Evolutionary conservation across 2,329 filamentous ascomycete species (phyloP).

Genomic region (Graphiopsis chlorocephala): DNA sequence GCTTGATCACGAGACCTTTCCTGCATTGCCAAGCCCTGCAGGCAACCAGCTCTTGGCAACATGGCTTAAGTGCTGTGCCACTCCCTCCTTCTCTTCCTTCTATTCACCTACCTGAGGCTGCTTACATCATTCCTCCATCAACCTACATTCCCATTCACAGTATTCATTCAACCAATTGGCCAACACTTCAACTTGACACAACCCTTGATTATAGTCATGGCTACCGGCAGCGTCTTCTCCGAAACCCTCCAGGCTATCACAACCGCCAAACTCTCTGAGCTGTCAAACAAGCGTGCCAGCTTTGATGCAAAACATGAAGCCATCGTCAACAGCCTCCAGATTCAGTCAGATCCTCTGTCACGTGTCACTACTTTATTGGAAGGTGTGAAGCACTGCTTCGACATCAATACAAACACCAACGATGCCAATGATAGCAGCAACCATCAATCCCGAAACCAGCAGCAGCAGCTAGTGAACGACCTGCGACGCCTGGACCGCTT

Average conservation of each 20-base stretch:
- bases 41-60: not conserved
- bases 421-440: not conserved
- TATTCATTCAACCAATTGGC: not conserved
- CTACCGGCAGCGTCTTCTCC: not conserved
- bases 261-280: not conserved
- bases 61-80: not conserved
- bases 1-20: not conserved
- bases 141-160: not conserved
- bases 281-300: not conserved
- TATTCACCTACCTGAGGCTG: not conserved
- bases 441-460: not conserved
- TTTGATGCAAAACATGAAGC: not conserved
- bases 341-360: not conserved
- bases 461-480: not conserved
- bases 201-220: not conserved
- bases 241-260: conserved; percentile 6
- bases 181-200: not conserved
- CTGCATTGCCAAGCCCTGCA: not conserved
- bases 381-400: not conserved
- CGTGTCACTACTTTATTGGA: not conserved
- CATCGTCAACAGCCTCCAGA: not conserved
- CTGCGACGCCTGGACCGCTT: not conserved
- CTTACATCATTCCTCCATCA: not conserved
- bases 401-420: not conserved
- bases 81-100: not conserved